phyloP scores from a whole-genome alignment of 352 stramenopile species.

The Globisporangium nagaii region DNA sequence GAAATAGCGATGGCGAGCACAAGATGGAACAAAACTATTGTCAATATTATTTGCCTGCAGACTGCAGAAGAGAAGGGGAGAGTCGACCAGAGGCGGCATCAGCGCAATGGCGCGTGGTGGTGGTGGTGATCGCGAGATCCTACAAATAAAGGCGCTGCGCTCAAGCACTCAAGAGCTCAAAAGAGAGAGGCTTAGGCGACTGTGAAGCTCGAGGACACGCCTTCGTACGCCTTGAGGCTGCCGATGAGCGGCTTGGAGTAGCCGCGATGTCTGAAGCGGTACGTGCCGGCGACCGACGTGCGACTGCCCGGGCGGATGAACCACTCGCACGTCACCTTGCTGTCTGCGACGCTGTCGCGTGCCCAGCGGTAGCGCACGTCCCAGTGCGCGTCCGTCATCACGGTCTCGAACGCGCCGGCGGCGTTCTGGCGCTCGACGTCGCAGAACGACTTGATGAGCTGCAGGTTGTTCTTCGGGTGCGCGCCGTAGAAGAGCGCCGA shows the following conservation, averaged over 20 bases:
- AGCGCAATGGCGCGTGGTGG: no score
- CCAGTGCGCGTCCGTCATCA: slow-evolving; percentile 54
- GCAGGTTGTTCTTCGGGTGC: slow-evolving; percentile 44
- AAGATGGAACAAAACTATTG: no score
- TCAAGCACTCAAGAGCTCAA: no score
- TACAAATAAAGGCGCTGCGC: no score
- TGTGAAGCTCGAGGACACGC: slow-evolving; percentile 23
- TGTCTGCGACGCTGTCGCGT: slow-evolving; percentile 21
- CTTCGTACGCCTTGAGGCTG: slow-evolving; percentile 21
- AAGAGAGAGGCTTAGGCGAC: slow-evolving; percentile 10
- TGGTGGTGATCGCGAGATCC: no score
- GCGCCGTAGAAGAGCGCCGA: slow-evolving; percentile 34
- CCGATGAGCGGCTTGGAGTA: slow-evolving; percentile 33
- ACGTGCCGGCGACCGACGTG: slow-evolving; percentile 28
- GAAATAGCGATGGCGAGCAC: no score
- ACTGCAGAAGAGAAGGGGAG: no score
- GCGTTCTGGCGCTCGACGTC: slow-evolving; percentile 31
- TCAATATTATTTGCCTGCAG: no score
- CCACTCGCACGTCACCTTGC: slow-evolving; percentile 44
- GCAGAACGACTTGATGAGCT: slow-evolving; percentile 36
- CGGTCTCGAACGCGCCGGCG: slow-evolving; percentile 17
- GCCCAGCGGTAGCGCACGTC: slow-evolving; percentile 42
- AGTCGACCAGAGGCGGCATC: no score
- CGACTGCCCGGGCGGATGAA: slow-evolving; percentile 24
- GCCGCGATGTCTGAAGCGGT: slow-evolving; percentile 41